These are phyloP conservation scores for Apostasia ramifera DNA, from an alignment of 106 monocot genomes.

Conservation along the genomic window DNA sequence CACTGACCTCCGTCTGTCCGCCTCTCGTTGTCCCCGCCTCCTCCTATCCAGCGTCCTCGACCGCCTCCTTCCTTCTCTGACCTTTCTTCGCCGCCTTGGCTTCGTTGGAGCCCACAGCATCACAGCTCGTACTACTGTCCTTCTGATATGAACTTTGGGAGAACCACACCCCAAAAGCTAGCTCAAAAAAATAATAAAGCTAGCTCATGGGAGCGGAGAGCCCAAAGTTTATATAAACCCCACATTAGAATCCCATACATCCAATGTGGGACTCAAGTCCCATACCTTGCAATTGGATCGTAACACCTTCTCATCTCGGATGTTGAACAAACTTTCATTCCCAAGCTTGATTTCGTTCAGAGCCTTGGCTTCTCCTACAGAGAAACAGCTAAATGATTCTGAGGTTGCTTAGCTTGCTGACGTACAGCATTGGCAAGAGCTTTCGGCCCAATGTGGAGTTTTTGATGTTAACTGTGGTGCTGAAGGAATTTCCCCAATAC, in stretches of 20 bases:
- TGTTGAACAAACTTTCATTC: conserved; percentile 66
- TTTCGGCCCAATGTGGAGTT: conserved; percentile 62
- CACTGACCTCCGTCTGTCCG: conserved; percentile 25
- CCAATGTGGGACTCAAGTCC: no score
- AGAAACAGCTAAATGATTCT: conserved; percentile 37
- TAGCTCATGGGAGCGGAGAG: no score
- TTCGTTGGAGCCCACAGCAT: conserved; percentile 49
- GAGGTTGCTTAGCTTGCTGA: conserved; percentile 48
- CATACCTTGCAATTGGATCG: no score
- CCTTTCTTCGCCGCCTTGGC: conserved; percentile 64
- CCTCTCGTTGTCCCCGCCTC: conserved; percentile 62
- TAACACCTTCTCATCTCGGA: conserved; percentile 30
- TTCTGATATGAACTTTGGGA: neutral
- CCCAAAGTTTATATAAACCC: no score
- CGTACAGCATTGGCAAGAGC: conserved; percentile 54
- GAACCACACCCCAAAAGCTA: no score
- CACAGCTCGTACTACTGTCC: conserved; percentile 37
- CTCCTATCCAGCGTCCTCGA: conserved; percentile 44
- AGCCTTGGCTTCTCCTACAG: conserved; percentile 35
- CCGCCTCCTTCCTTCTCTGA: conserved; percentile 54
- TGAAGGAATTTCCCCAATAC: conserved; percentile 68
- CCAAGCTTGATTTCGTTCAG: conserved; percentile 63
- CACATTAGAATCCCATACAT: no score
- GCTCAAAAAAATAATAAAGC: no score
- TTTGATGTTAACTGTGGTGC: conserved; percentile 41